phyloP scores from a whole-genome alignment of 306 rosid species.

The Rosa chinensis region DNA sequence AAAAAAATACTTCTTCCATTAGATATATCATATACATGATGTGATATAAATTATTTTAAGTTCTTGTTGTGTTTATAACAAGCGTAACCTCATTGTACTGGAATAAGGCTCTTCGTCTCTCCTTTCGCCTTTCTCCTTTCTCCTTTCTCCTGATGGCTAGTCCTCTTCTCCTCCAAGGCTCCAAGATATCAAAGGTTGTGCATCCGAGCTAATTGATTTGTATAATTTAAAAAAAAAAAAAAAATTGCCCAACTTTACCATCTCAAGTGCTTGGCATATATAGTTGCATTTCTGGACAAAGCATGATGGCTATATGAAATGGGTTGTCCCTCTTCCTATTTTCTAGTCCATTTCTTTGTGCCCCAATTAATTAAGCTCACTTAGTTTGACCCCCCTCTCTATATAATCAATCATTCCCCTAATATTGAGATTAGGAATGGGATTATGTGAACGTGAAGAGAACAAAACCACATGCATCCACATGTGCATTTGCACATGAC shows the following conservation, averaged over 20 bases:
- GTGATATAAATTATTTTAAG: too few relatives aligned
- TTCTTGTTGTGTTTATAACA: too few relatives aligned
- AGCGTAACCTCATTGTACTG: too few relatives aligned
- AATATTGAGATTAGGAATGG: neutral
- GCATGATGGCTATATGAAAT: neutral
- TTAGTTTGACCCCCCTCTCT: neutral
- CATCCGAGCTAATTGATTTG: neutral
- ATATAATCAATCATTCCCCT: neutral
- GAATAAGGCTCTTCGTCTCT: too few relatives aligned
- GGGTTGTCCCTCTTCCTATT: neutral
- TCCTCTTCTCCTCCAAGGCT: too few relatives aligned
- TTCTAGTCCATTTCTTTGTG: neutral
- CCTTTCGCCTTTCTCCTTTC: too few relatives aligned
- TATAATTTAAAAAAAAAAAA: too few relatives aligned
- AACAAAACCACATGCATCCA: slow-evolving; percentile 41
- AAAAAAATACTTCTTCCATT: too few relatives aligned
- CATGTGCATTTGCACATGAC: slow-evolving; percentile 28
- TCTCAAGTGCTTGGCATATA: neutral
- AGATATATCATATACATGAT: too few relatives aligned
- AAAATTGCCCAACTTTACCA: neutral
- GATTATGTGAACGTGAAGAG: slow-evolving; percentile 21
- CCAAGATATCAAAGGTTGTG: neutral
- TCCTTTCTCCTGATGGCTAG: too few relatives aligned
- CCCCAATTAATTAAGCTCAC: neutral
- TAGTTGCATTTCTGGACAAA: neutral